Percentiles rank a stretch among this genome's conserved stretches.
These are phyloP conservation scores for Phytophthora multivora DNA, from an alignment of 352 stramenopile genomes.

Conservation along the genomic window DNA sequence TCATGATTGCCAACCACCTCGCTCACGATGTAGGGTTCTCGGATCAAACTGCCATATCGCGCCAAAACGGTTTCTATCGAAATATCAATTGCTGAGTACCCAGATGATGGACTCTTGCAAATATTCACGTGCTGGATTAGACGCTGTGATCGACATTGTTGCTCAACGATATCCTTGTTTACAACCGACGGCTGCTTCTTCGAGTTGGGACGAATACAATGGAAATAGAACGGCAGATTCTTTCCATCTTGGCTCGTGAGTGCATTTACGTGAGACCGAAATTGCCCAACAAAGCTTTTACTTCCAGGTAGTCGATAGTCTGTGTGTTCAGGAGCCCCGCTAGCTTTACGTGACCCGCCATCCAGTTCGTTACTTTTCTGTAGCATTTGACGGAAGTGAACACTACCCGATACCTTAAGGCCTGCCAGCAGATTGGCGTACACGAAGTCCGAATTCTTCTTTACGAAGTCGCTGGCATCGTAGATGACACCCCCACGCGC, in stretches of 20 bases:
- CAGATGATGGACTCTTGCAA: constrained; percentile 10
- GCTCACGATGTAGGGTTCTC: constrained; percentile 6
- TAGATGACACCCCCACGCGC: constrained; percentile 55
- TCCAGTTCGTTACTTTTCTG: background rate
- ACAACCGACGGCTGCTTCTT: constrained; percentile 32
- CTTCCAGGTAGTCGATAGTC: constrained; percentile 12
- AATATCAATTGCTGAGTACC: constrained; percentile 37
- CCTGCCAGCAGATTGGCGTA: constrained; percentile 39
- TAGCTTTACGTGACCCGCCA: background rate
- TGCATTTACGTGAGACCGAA: constrained; percentile 44
- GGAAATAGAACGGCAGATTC: constrained; percentile 54
- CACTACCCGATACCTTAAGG: constrained; percentile 36
- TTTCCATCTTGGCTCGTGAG: constrained; percentile 19
- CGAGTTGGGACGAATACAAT: constrained; percentile 53
- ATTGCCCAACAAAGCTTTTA: constrained; percentile 47
- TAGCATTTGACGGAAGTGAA: constrained; percentile 38
- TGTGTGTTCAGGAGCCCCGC: background rate
- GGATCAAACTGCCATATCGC: constrained; percentile 39
- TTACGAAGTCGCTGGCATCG: constrained; percentile 67
- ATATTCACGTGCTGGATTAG: constrained; percentile 39
- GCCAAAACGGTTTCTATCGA: constrained; percentile 25
- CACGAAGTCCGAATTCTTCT: constrained; percentile 72
- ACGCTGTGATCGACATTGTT: constrained; percentile 43
- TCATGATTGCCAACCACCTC: constrained; percentile 18
- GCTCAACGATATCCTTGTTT: constrained; percentile 32